Percentiles rank a stretch among this genome's conserved stretches.
Evolutionary conservation across 192 early-diverging fungal genomes (phyloP).

Genomic region (Coemansia sp.): DNA sequence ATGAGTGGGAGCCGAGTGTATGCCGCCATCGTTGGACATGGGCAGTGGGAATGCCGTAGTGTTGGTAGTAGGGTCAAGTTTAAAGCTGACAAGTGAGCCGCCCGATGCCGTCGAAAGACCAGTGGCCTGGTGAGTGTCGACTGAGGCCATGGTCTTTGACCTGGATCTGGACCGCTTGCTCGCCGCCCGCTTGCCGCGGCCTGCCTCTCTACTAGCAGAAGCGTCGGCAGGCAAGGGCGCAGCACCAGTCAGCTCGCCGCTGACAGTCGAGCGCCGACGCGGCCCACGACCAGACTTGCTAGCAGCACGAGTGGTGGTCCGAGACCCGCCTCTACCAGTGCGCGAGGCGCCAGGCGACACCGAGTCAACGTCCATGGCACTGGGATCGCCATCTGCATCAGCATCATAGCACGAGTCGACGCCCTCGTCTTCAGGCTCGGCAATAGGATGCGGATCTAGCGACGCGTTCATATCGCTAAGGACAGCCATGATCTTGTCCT

Average conservation of each 20-base stretch:
- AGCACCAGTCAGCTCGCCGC: slow-evolving; percentile 1
- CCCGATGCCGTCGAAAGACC: neutral
- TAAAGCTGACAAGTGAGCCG: neutral
- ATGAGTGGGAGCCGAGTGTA: slow-evolving; percentile 38
- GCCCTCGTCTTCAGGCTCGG: slow-evolving; percentile 18
- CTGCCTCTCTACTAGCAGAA: neutral
- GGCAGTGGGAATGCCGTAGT: slow-evolving; percentile 1
- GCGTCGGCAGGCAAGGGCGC: neutral
- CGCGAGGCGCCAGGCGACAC: neutral
- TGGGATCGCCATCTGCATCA: slow-evolving; percentile 15
- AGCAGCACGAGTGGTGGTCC: neutral
- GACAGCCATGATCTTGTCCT: slow-evolving; percentile 33
- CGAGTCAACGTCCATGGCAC: slow-evolving; percentile 12
- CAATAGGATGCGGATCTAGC: slow-evolving; percentile 51
- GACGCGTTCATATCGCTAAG: slow-evolving; percentile 40
- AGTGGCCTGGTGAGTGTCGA: neutral
- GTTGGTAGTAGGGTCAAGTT: neutral
- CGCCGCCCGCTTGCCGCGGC: slow-evolving; percentile 17
- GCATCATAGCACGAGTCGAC: slow-evolving; percentile 14
- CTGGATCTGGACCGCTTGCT: slow-evolving; percentile 24
- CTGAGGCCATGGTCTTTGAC: slow-evolving; percentile 17
- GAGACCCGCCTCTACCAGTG: neutral
- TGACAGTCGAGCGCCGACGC: slow-evolving; percentile 18
- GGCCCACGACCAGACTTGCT: neutral
- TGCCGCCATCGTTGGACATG: slow-evolving; percentile 25